Base-by-base conservation (phyloP, 2,329 filamentous ascomycete species). In the Sclerotinia glacialis region DNA sequence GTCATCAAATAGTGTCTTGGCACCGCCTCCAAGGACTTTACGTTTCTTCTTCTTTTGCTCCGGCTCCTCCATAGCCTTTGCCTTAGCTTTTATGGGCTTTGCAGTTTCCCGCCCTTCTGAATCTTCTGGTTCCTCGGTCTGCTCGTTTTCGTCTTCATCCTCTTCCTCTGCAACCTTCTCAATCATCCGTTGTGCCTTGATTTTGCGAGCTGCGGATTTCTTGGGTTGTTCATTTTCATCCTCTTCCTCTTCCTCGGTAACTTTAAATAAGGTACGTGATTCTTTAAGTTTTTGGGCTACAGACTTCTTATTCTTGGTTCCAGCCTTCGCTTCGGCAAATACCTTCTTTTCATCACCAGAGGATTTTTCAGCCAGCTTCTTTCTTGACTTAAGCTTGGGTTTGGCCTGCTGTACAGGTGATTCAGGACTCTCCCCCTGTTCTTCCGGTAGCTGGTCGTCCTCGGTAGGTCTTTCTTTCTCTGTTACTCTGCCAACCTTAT, bases 1-100 rank as follows among this genome's bases (percentile, higher is more conserved):
- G 11, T 89, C 88, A 67, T 90, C 88, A 72, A 94, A 92, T 7
- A 95, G 76, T 3, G 86, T 90, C 71, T 84, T 85, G 28, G 83
- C 82, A 28, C 78, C 80, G 5, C 88, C 86, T 1, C 91, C 81
- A 6, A 92, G 79, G 78, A 92, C 93, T 69, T 89, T 86, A 80
- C 89, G 93, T 82, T 89, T 92, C 75, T 86, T 88, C 74, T 75
- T 76, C 54, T 78, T 75, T 74, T 79, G 71, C 70, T 74, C 69
- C 74, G 81, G 69, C 49, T 73, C 72, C 3, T 70, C 71, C 12
- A 55, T 16, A 52, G 26, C 9, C 23, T 67, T 67, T 14, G 52
- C 12, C 56, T 70, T 65, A 16, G 66, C n/a, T 54, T 73, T 74
- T 3, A 65, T 52, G 21, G 67, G 26, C 55, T 70, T 71, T 12